Percentiles rank a stretch among this genome's conserved stretches.
Evolutionary conservation across 768 basidiomycete genomes (phyloP).

Genomic region (Lentinus brumalis): DNA sequence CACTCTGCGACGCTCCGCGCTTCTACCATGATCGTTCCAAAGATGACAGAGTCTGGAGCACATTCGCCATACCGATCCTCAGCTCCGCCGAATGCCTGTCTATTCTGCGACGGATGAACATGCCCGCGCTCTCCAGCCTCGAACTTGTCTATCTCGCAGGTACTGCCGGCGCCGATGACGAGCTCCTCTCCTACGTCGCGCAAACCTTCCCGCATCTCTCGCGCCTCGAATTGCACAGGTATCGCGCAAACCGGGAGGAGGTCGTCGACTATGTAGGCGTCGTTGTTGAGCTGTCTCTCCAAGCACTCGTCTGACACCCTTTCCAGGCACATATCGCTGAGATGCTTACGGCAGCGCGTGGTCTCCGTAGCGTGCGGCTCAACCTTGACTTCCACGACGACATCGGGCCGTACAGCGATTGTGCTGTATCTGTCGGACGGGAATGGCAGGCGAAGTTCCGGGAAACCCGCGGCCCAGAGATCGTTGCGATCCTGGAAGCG

Average conservation of each 20-base stretch:
- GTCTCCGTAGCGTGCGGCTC: neutral
- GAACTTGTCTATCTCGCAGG: conserved; percentile 2
- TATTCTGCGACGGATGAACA: neutral
- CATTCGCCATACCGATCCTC: neutral
- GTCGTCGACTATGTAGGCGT: neutral
- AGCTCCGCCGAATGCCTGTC: neutral
- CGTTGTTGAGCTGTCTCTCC: neutral
- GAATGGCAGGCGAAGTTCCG: too few species aligned
- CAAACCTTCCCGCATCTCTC: neutral
- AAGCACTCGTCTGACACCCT: neutral
- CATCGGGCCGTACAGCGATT: neutral
- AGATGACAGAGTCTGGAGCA: too few species aligned
- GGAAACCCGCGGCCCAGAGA: too few species aligned
- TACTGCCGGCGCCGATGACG: neutral
- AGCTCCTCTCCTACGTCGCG: neutral
- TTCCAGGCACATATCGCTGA: neutral
- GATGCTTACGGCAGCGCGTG: neutral
- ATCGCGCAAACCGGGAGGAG: neutral
- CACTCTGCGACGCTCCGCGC: neutral
- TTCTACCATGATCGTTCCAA: neutral
- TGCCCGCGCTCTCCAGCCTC: neutral
- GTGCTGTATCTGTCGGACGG: too few species aligned
- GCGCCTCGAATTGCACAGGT: neutral
- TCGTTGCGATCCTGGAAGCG: too few species aligned
- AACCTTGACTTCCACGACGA: neutral